Conservation (phyloP, 768 basidiomycete species). For the Mycena pura region DNA sequence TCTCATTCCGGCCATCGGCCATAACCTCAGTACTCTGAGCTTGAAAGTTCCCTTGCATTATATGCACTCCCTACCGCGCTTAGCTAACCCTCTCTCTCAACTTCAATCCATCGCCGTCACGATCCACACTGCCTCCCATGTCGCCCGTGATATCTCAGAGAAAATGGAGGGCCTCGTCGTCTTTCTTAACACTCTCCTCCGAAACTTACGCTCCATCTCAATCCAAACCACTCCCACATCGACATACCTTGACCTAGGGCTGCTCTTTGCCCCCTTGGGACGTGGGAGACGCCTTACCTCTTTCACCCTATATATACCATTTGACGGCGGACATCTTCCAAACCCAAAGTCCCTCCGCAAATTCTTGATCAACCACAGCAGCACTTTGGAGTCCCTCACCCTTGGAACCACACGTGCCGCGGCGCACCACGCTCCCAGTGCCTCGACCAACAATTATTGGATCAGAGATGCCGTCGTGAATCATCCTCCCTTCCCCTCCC, state of each 20-base stretch:
- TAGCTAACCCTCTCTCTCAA: conserved; percentile 35
- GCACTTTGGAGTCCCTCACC: conserved; percentile 42
- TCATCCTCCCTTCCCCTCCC: conserved; percentile 36
- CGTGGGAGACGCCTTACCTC: conserved; percentile 46
- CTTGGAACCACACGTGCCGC: conserved; percentile 42
- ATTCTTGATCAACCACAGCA: conserved; percentile 45
- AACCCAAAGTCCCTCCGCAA: conserved; percentile 38
- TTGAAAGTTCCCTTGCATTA: conserved; percentile 48
- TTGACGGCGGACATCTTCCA: conserved; percentile 49
- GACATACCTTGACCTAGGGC: conserved; percentile 45
- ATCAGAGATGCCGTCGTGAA: conserved; percentile 47
- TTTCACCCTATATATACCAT: conserved; percentile 51
- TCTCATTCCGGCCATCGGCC: conserved; percentile 40
- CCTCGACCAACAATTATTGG: conserved; percentile 45
- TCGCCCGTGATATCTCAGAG: conserved; percentile 38
- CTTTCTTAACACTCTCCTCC: conserved; percentile 51
- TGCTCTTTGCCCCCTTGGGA: conserved; percentile 45
- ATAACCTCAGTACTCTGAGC: conserved; percentile 39
- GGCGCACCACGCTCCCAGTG: conserved; percentile 24
- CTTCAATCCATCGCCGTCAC: conserved; percentile 44
- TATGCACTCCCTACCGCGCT: conserved; percentile 39
- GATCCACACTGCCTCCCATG: conserved; percentile 41
- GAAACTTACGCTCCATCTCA: conserved; percentile 44
- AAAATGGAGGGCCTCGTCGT: conserved; percentile 50
- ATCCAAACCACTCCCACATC: conserved; percentile 45